Percentiles rank a stretch among this genome's conserved stretches.
These are phyloP conservation scores for Seminavis robusta DNA, from an alignment of 108 stramenopile species.

Conservation along the genomic window DNA sequence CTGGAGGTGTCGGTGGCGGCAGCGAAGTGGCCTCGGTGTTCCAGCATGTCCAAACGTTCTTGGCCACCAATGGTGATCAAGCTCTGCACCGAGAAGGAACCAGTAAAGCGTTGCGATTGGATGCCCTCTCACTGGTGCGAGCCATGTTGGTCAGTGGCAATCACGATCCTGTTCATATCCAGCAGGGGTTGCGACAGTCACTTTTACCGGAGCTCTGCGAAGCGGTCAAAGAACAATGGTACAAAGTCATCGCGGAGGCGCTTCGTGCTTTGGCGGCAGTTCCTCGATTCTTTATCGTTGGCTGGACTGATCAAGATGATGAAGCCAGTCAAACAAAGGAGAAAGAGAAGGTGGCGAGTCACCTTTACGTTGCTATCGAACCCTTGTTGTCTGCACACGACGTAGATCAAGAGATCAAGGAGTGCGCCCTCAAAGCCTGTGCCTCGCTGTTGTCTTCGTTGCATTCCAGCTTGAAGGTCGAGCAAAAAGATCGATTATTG, in stretches of 20 bases:
- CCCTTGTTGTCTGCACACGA: conserved; percentile 91
- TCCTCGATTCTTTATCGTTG: conserved; percentile 52
- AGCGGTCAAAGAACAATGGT: conserved; percentile 92
- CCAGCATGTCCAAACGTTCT: conserved; percentile 53
- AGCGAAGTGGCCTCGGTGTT: conserved; percentile 67
- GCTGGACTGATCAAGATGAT: conserved; percentile 13
- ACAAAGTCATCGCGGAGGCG: conserved; percentile 94
- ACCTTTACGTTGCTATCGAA: conserved; percentile 83
- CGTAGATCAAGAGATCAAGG: conserved; percentile 98
- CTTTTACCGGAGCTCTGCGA: conserved; percentile 70
- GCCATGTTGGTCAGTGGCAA: conserved; percentile 58
- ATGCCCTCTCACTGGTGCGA: conserved; percentile 80
- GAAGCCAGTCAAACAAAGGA: conserved; percentile 28
- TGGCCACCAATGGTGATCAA: conserved; percentile 26
- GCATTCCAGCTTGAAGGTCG: conserved; percentile 43
- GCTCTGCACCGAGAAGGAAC: conserved; percentile 33
- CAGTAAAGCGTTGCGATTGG: conserved; percentile 90
- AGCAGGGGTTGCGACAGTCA: conserved; percentile 33
- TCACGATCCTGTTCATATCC: conserved; percentile 58
- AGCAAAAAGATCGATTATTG: conserved; percentile 60
- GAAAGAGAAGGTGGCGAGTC: conserved; percentile 47
- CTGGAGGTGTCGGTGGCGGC: conserved; percentile 75
- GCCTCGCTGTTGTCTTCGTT: conserved; percentile 58
- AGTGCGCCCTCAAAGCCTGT: conserved; percentile 73
- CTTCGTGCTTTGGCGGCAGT: conserved; percentile 81